Evolutionary conservation across 768 basidiomycete genomes (phyloP), one percentile per base, ranked within the genome.

Genomic region (Filobasidium floriforme): DNA sequence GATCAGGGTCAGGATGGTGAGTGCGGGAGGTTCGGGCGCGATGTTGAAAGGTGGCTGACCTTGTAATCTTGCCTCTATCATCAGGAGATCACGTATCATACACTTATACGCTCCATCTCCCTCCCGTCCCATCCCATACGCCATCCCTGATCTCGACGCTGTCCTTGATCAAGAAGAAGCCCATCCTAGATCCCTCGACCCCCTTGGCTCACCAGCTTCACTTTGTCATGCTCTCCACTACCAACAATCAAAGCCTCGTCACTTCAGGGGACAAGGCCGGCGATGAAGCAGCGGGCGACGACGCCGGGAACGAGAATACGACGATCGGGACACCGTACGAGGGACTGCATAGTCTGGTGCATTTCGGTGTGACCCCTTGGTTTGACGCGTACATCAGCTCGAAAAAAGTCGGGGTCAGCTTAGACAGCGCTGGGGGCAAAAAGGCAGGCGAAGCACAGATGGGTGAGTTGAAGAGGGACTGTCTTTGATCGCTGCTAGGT

Each of bases 321-420:
- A 60, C 55, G 40, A 52, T 60, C 10, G 70, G 70, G 0, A 79
- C 77, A 1, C 92, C 94, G 0, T 99, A 98, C 74, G 94, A 98
- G 79, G 89, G 90, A 74, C 79, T 99, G 32, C 94, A 98, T 76
- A 90, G 92, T 11, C 85, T 99, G 24, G 91, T 99, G 19, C 96
- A 93, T 74, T 87, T 85, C 64, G 96, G 90, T 71, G 92, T 99
- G 29, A 94, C 97, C 72, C 93, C 93, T 0, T 97, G 91, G 88
- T 98, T 99, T 73, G 93, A 98, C 78, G 92, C 94, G 18, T 98
- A 94, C 73, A 92, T 97, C 29, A 92, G 89, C 26, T 83, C 90
- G 26, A 85, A 91, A 60, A 68, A 74, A 85, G 85, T 70, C 43
- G 52, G 64, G 7, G 66, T 29, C 0, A 66, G 63, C 26, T 51